Conservation (phyloP, 164 flowering plant genomes). For the Vitis rotundifolia region DNA sequence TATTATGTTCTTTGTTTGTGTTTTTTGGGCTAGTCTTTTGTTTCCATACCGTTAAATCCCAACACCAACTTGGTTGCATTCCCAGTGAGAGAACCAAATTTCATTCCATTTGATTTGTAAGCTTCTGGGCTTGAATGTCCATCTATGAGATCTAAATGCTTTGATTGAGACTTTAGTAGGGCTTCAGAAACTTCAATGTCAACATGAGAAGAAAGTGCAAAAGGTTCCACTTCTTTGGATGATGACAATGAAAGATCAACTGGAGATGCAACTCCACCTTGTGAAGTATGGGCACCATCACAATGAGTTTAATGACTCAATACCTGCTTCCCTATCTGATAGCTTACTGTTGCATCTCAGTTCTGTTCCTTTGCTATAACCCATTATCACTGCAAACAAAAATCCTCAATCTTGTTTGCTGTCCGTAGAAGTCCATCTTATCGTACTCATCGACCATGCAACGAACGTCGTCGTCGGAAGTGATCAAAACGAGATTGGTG, state of each 20-base stretch:
- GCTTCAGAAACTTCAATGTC: conserved; percentile 9
- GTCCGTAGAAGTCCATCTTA: conserved; percentile 17
- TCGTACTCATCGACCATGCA: conserved; percentile 32
- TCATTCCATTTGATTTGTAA: conserved; percentile 4
- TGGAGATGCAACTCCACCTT: conserved; percentile 4
- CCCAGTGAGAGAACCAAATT: background rate
- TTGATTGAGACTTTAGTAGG: conserved; percentile 3
- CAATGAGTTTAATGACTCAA: background rate
- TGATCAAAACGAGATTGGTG: conserved; percentile 14
- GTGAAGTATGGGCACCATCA: background rate
- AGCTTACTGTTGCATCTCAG: no score
- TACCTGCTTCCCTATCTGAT: conserved; percentile 1
- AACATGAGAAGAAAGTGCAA: conserved; percentile 7
- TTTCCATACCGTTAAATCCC: no score
- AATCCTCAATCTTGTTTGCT: no score
- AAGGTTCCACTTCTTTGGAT: conserved; percentile 16
- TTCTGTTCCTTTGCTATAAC: background rate
- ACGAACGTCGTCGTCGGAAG: conserved; percentile 34
- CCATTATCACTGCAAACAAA: no score
- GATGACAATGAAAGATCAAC: conserved; percentile 23
- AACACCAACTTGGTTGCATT: conserved; percentile 9
- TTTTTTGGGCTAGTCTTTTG: no score
- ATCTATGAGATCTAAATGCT: conserved; percentile 10
- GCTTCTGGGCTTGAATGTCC: conserved; percentile 8
- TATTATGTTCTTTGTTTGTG: no score